Base-by-base conservation (phyloP, 768 basidiomycete species). In the Coprinopsis cinerea region DNA sequence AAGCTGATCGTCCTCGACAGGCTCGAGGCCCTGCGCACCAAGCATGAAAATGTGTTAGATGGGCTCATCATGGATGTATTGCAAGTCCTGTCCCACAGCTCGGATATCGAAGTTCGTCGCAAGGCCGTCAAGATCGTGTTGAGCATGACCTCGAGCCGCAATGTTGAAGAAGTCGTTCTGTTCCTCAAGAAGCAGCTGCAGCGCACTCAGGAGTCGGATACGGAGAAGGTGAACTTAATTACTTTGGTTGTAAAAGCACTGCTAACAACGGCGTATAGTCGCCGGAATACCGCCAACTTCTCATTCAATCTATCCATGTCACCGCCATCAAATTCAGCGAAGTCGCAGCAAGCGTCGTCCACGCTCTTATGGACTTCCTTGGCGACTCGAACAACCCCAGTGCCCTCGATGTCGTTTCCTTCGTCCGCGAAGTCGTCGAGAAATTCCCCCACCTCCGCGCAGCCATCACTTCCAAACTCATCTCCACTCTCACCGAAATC, bases 101-200 rank as follows among this genome's bases (percentile, higher is more conserved):
- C 4, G 11, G 95, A 98, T 60, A 92, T 98, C 75, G 96, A 97
- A 69, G 96, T 98, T 24, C 85, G 92, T 51, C 77, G 88, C 52
- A 97, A 96, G 66, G 93, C 94, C 4, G 82, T 95, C 53, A 76
- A 72, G 49, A 90, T 97, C 54, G 91, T 92, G 11, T 69, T 98
- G 47, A 90, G 83, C 64, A 91, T 98, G 88, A 89, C 92, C 0
- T 87, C 90, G 14, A 89, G 88, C 57, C 74, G 94, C 44, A 99
- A 96, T 55, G 92, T 97, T 13, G 96, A 98, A 61, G 96, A 98
- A 44, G 92, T 98, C 1, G 94, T 95, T 1, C 63, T 88, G 2
- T 95, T 96, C 80, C 75, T 99, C 60, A 98, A 98, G 78, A 99
- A 98, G 67, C 94, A 98, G 61, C 75, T 99, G n/a, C 82, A 88